Evolutionary conservation across 2,329 filamentous ascomycete genomes (phyloP).

Genomic region (Penicillium sp.): DNA sequence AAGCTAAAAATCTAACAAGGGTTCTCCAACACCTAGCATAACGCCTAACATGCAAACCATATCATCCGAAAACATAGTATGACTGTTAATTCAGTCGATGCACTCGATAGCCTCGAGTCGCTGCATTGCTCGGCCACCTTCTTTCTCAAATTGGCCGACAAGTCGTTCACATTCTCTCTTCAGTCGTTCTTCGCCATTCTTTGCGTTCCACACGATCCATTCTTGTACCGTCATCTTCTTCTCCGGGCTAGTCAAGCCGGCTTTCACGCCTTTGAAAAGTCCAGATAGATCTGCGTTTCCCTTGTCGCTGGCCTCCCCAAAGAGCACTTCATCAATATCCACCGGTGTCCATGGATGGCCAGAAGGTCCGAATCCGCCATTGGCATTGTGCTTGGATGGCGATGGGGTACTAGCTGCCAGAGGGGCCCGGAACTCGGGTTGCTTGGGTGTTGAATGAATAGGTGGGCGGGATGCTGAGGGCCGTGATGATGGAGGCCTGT

Average conservation of each 20-base stretch:
- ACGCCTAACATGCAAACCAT: slow-evolving; percentile 11
- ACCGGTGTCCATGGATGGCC: slow-evolving; percentile 66
- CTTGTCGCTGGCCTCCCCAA: slow-evolving; percentile 36
- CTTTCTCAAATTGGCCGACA: slow-evolving; percentile 76
- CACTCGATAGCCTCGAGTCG: slow-evolving; percentile 70
- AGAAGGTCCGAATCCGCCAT: slow-evolving; percentile 53
- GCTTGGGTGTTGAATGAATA: slow-evolving; percentile 33
- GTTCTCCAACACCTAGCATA: neutral
- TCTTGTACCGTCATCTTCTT: slow-evolving; percentile 90
- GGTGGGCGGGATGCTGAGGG: slow-evolving; percentile 49
- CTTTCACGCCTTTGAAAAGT: slow-evolving; percentile 53
- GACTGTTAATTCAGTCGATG: slow-evolving; percentile 32
- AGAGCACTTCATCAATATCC: slow-evolving; percentile 67
- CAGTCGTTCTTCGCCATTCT: slow-evolving; percentile 73
- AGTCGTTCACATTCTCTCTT: slow-evolving; percentile 78
- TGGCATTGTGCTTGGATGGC: slow-evolving; percentile 59
- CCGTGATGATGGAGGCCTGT: slow-evolving; percentile 68
- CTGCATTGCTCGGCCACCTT: slow-evolving; percentile 75
- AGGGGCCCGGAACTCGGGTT: slow-evolving; percentile 40
- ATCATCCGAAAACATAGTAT: neutral
- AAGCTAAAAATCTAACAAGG: slow-evolving; percentile 2
- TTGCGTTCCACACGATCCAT: slow-evolving; percentile 82
- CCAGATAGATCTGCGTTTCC: slow-evolving; percentile 52
- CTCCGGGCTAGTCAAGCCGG: slow-evolving; percentile 69
- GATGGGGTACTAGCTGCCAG: slow-evolving; percentile 51